These are phyloP conservation scores for Fusarium transvaalense DNA, from an alignment of 2,329 filamentous ascomycete species.

Conservation along the genomic window DNA sequence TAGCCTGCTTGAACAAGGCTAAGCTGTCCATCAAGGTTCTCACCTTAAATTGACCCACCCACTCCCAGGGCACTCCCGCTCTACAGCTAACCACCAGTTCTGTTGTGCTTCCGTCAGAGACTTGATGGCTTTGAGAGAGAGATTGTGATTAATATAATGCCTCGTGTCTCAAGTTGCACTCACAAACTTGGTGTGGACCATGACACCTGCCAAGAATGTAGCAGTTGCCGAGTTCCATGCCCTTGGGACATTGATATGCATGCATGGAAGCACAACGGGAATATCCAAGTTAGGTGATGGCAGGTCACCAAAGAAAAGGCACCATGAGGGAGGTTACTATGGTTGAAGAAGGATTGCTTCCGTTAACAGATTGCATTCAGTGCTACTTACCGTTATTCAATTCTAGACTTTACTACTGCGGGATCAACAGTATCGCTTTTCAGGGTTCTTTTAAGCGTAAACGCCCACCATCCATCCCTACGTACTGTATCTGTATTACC, in stretches of 20 bases:
- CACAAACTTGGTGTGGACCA: constrained; percentile 6
- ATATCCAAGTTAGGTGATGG: not conserved
- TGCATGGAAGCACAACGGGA: constrained; percentile 2
- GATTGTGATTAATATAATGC: not conserved
- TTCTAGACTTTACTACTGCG: no score
- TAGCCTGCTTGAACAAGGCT: constrained; percentile 19
- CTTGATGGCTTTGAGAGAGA: not conserved
- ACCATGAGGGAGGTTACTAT: not conserved
- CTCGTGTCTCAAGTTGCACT: constrained; percentile 9
- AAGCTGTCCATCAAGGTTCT: constrained; percentile 49
- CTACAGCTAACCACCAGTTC: constrained; percentile 17
- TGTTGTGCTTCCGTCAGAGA: not conserved
- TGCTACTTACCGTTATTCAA: no score
- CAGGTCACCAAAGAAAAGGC: not conserved
- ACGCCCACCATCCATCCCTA: not conserved
- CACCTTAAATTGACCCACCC: constrained; percentile 49
- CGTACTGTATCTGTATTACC: no score
- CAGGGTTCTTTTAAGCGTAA: constrained; percentile 1
- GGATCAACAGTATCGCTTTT: not conserved
- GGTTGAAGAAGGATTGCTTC: not conserved
- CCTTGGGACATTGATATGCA: constrained; percentile 12
- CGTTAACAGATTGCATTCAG: constrained; percentile 8
- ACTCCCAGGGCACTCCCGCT: no score
- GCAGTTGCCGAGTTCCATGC: constrained; percentile 36
- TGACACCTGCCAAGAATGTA: constrained; percentile 33